Conservation (phyloP, 163 green algal species). For the Scenedesmus sp. region DNA sequence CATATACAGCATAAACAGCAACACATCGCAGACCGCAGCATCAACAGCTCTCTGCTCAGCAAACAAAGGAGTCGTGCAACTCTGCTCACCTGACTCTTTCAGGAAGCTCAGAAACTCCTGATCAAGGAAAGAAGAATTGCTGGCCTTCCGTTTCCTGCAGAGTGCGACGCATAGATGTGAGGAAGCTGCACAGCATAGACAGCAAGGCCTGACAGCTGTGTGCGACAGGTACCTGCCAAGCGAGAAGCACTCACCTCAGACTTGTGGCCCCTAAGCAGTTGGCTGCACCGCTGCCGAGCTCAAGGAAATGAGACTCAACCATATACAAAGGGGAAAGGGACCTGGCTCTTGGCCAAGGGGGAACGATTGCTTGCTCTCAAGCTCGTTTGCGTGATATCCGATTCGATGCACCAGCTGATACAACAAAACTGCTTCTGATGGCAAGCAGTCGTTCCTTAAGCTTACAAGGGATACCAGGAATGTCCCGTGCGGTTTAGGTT, state of each 20-base stretch:
- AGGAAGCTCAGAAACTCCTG: slow-evolving; percentile 28
- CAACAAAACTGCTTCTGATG: background rate
- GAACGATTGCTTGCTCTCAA: background rate
- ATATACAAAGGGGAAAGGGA: background rate
- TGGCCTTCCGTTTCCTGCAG: slow-evolving; percentile 29
- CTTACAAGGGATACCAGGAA: background rate
- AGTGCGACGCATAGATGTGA: background rate
- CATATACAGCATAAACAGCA: background rate
- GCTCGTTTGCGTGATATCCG: background rate
- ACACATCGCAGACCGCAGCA: background rate
- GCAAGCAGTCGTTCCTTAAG: background rate
- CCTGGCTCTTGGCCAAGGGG: background rate
- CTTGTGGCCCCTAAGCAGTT: background rate
- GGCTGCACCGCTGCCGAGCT: background rate
- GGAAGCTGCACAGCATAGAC: background rate
- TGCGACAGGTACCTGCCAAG: slow-evolving; percentile 8
- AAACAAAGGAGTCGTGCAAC: background rate
- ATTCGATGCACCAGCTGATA: background rate
- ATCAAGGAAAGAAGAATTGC: slow-evolving; percentile 10
- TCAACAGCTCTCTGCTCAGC: background rate
- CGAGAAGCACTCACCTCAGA: background rate
- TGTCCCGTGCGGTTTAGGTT: background rate
- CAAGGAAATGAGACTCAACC: slow-evolving; percentile 14
- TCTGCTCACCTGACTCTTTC: slow-evolving; percentile 6
- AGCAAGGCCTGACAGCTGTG: slow-evolving; percentile 23